Evolutionary conservation across 2,329 filamentous ascomycete species (phyloP).

Genomic region (Pyricularia pennisetigena): DNA sequence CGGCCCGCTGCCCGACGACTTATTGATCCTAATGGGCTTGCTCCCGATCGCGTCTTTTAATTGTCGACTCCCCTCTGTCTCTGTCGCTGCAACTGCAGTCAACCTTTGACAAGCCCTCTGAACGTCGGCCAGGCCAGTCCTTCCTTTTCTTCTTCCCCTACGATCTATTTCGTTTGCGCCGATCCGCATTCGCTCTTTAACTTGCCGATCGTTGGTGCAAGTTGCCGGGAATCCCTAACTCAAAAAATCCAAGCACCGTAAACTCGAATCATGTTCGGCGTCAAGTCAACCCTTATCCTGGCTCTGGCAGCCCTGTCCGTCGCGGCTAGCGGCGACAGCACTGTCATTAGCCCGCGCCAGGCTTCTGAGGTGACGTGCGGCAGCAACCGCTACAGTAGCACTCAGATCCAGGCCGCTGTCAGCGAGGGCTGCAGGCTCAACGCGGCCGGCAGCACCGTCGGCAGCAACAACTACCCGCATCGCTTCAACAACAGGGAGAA

Average conservation of each 20-base stretch:
- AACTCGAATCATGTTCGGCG: slow-evolving; percentile 6
- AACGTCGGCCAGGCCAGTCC: neutral
- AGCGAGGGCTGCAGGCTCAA: slow-evolving; percentile 11
- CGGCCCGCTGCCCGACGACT: neutral
- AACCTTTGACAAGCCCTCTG: too few relatives aligned
- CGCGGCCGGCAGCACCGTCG: slow-evolving; percentile 8
- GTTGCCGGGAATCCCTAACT: neutral
- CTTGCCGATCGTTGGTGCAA: too few relatives aligned
- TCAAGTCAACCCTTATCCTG: slow-evolving; percentile 7
- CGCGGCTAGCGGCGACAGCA: slow-evolving; percentile 6
- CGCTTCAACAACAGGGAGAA: slow-evolving; percentile 13
- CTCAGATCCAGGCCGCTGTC: slow-evolving; percentile 10
- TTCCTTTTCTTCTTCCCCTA: neutral
- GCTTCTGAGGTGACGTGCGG: neutral
- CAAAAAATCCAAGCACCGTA: neutral
- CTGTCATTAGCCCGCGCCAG: slow-evolving; percentile 4
- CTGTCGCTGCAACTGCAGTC: too few relatives aligned
- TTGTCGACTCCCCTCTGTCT: neutral
- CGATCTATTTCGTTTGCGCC: too few relatives aligned
- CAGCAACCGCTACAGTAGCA: slow-evolving; percentile 7
- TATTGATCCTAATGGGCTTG: neutral
- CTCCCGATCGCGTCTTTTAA: neutral
- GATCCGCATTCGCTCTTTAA: neutral
- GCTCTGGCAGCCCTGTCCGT: slow-evolving; percentile 5
- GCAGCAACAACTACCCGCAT: slow-evolving; percentile 13